phyloP scores from a whole-genome alignment of 2,329 filamentous ascomycete species.

The Cercospora berteroae region DNA sequence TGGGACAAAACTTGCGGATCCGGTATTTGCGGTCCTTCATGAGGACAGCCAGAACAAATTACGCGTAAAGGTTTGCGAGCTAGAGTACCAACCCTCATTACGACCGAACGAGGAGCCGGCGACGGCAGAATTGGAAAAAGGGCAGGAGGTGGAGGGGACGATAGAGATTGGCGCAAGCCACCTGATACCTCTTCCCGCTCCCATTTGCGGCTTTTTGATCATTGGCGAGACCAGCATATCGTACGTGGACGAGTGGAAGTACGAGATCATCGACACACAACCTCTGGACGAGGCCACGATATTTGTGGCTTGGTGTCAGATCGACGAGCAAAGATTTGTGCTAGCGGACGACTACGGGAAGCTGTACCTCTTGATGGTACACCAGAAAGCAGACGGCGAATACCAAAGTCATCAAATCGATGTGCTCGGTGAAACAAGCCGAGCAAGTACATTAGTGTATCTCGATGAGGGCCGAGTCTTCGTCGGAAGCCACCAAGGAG shows the following conservation, averaged over 20 bases:
- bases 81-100: constrained; percentile 52
- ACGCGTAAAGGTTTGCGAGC: constrained; percentile 54
- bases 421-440: constrained; percentile 66
- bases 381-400: constrained; percentile 61
- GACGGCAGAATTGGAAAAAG: constrained; percentile 55
- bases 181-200: constrained; percentile 60
- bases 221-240: constrained; percentile 67
- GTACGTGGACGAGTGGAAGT: constrained; percentile 75
- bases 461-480: constrained; percentile 72
- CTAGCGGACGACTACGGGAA: constrained; percentile 88
- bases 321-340: constrained; percentile 80
- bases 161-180: constrained; percentile 61
- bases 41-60: constrained; percentile 60
- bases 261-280: constrained; percentile 63
- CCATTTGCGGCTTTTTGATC: constrained; percentile 51
- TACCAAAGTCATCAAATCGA: constrained; percentile 72
- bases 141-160: constrained; percentile 45
- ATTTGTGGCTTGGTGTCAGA: constrained; percentile 86
- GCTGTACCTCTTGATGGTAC: constrained; percentile 78
- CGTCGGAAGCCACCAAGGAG: constrained; percentile 86
- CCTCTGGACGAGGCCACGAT: constrained; percentile 71
- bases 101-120: constrained; percentile 47
- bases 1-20: constrained; percentile 46
- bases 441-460: constrained; percentile 76
- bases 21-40: constrained; percentile 64